Conservation (phyloP, 192 early-diverging fungal genomes). For the Phycomyces blakesleeanus region DNA sequence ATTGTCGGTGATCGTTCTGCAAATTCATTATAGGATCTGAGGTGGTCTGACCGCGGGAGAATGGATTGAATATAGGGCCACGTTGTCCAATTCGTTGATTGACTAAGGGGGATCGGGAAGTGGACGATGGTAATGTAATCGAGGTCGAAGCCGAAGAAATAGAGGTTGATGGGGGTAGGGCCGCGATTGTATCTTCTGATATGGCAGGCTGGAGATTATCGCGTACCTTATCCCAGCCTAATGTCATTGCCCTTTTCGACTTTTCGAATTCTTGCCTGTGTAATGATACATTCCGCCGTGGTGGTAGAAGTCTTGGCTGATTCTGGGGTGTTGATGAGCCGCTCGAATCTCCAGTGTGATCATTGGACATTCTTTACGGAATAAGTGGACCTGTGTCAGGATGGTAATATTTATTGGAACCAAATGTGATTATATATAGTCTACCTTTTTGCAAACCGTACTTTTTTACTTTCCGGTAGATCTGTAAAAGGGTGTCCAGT, state of each 20-base stretch:
- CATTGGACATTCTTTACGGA: no score
- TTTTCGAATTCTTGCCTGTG: not conserved
- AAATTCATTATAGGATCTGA: not conserved
- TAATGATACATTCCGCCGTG: not conserved
- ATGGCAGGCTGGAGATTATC: not conserved
- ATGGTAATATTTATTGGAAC: no score
- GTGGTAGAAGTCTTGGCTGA: not conserved
- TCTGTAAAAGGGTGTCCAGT: no score
- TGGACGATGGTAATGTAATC: not conserved
- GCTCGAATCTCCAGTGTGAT: no score
- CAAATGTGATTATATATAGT: no score
- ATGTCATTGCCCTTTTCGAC: not conserved
- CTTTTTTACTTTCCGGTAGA: no score
- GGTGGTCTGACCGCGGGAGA: not conserved
- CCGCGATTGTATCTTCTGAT: not conserved
- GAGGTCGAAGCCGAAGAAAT: not conserved
- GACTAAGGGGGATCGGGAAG: not conserved
- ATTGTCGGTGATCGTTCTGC: not conserved
- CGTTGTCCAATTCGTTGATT: not conserved
- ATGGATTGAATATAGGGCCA: not conserved
- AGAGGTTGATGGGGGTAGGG: not conserved
- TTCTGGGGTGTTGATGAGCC: no score
- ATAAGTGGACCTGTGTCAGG: no score
- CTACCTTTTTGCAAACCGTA: no score
- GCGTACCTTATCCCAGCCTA: conserved; percentile 17